Percentiles rank a stretch among this genome's conserved stretches.
These are phyloP conservation scores for Colletotrichum sp. DNA, from an alignment of 2,329 filamentous ascomycete species.

Conservation along the genomic window DNA sequence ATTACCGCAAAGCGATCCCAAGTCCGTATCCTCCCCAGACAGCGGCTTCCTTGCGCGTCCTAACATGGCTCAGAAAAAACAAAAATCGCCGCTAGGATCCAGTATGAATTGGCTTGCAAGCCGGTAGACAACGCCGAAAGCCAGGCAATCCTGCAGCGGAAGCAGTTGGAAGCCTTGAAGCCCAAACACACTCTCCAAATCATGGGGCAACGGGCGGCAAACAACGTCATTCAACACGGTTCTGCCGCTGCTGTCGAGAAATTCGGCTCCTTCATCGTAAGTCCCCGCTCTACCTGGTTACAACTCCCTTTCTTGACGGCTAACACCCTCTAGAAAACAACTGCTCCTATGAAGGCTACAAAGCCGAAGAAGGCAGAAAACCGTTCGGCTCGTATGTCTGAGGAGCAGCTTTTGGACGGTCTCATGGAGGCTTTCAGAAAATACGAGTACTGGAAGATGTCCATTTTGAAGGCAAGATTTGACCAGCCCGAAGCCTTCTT, in stretches of 20 bases:
- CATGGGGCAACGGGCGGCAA: conserved; percentile 53
- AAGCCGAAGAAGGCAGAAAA: conserved; percentile 71
- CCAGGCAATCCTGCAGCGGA: conserved; percentile 35
- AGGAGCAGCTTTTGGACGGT: conserved; percentile 84
- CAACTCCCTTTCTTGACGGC: not conserved
- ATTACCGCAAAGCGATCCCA: conserved; percentile 73
- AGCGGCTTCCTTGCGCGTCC: not conserved
- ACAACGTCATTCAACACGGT: conserved; percentile 61
- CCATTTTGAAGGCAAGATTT: conserved; percentile 43
- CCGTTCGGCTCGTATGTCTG: conserved; percentile 89
- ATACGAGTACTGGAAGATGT: conserved; percentile 78
- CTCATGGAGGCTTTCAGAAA: conserved; percentile 84
- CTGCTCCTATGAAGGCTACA: conserved; percentile 42
- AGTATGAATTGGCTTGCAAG: conserved; percentile 69
- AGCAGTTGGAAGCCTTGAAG: conserved; percentile 49
- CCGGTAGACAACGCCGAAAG: conserved; percentile 41
- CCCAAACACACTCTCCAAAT: conserved; percentile 55
- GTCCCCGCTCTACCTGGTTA: conserved; percentile 30
- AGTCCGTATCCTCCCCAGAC: conserved; percentile 53
- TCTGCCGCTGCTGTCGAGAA: conserved; percentile 53
- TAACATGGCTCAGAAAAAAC: conserved; percentile 71
- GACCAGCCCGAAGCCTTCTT: conserved; percentile 94
- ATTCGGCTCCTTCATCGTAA: conserved; percentile 62
- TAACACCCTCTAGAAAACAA: conserved; percentile 51
- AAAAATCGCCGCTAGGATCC: conserved; percentile 72